phyloP scores from a whole-genome alignment of 202 grass and related monocot genomes.

The Setaria viridis region DNA sequence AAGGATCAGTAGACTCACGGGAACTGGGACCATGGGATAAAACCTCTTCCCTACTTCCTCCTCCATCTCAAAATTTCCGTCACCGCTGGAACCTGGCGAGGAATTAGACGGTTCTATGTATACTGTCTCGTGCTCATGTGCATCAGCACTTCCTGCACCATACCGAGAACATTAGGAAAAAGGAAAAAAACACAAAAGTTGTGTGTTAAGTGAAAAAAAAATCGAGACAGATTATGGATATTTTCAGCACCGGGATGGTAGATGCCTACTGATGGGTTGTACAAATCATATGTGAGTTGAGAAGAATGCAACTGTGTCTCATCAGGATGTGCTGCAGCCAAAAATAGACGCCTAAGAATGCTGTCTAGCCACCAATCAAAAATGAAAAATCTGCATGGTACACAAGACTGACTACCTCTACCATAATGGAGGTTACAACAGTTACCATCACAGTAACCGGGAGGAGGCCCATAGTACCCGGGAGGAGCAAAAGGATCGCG shows the following conservation, averaged over 20 bases:
- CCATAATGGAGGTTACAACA: conserved; percentile 67
- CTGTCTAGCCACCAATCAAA: conserved; percentile 3
- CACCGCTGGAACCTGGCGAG: conserved; percentile 55
- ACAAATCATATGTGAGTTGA: conserved; percentile 63
- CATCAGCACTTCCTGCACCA: conserved; percentile 55
- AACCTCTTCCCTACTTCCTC: conserved; percentile 88
- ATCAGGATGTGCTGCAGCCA: conserved; percentile 74
- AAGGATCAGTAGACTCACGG: conserved; percentile 70
- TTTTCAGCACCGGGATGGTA: conserved; percentile 76
- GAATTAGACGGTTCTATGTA: conserved; percentile 67
- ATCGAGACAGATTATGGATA: conserved; percentile 27
- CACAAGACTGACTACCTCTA: conserved; percentile 58
- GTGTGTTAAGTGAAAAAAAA: neutral
- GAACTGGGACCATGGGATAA: conserved; percentile 89
- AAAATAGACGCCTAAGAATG: conserved; percentile 42
- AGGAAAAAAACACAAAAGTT: neutral
- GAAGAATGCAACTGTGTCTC: conserved; percentile 70
- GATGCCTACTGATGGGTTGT: conserved; percentile 72
- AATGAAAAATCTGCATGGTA: conserved; percentile 29
- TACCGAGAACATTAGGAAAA: conserved; percentile 13
- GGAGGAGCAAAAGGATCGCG: conserved; percentile 61
- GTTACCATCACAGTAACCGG: conserved; percentile 55
- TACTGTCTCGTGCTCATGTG: conserved; percentile 57
- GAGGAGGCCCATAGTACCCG: conserved; percentile 60
- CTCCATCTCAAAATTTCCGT: conserved; percentile 72